Base-by-base conservation (phyloP, 2,329 filamentous ascomycete genomes). In the Zasmidium citrigriseum region DNA sequence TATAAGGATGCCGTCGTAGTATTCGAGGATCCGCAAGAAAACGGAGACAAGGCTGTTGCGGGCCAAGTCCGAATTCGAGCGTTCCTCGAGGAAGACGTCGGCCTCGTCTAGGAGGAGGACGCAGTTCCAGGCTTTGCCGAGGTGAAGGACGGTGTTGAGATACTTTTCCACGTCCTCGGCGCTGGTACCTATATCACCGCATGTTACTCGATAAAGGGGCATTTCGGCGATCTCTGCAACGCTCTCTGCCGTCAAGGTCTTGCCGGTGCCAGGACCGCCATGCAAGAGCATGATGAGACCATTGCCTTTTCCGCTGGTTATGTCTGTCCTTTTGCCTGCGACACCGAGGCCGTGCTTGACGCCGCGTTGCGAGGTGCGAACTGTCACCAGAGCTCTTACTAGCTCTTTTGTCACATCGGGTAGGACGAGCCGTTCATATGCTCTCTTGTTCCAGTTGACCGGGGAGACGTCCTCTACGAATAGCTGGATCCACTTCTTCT, bases 91-190 rank as follows among this genome's bases (percentile, higher is more conserved):
- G 64, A 77, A 77, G 21, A 77, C 68, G 52, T 82, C 77, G 45
- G 79, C 81, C 57, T 82, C 80, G 66, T 83, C 81, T 18, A 83
- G 75, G 2, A 84, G 76, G 0, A 83, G 72, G 4, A 85, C 75
- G 12, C 79, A 78, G 38, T 79, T 78, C 82, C 81, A 84, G 58
- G 74, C 77, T 0, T 76, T 76, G 59, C 76, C 75, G 73, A 83
- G 79, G 46, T 77, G 75, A 2, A 69, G 59, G 25, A 16, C 4
- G 7, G 11, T 16, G 2, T 4, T 10, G 7, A 49, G 14, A 4
- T 49, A 14, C 12, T 27, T 23, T 9, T 49, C 22, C 21, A 49
- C 22, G 2, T 49, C 46, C 7, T 2, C 7, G 20, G 46, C 46
- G 16, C 16, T 27, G 4, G 21, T 16, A 16, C 46, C 46, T n/a